phyloP scores from a whole-genome alignment of 1,139 yeast species.

The Entelexis paramagnoliae region DNA sequence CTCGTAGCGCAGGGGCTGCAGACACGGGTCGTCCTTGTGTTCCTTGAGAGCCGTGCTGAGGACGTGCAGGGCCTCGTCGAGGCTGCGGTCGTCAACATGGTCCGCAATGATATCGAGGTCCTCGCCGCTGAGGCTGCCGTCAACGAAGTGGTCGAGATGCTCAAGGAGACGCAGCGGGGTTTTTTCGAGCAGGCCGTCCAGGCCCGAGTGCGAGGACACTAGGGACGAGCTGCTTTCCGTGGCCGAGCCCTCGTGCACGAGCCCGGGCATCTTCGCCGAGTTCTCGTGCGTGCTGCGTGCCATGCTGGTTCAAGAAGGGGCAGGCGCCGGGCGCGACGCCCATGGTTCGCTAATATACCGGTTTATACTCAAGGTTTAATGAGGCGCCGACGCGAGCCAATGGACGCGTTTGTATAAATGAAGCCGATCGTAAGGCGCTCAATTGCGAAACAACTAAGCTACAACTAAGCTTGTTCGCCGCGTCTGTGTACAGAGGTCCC shows the following conservation, averaged over 20 bases:
- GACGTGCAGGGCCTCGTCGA: conserved; percentile 35
- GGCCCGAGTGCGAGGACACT: not conserved
- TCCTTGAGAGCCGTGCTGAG: conserved; percentile 34
- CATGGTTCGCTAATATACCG: not conserved
- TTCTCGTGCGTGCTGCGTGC: not conserved
- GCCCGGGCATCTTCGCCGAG: not conserved
- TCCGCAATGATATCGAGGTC: conserved; percentile 20
- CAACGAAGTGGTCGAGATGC: conserved; percentile 8
- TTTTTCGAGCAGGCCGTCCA: not conserved
- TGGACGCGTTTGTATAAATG: not conserved
- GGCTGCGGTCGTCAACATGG: conserved; percentile 18
- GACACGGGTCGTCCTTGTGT: conserved; percentile 42
- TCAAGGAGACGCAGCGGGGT: not conserved
- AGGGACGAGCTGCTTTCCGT: not conserved
- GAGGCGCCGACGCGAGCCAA: not conserved
- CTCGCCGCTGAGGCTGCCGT: conserved; percentile 14
- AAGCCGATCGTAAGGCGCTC: too few species aligned
- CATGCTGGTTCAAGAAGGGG: too few species aligned
- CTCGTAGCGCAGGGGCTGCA: conserved; percentile 29
- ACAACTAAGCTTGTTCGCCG: too few species aligned
- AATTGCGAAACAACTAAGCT: too few species aligned
- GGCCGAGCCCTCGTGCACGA: not conserved
- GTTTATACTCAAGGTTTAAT: not conserved
- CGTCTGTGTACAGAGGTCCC: too few species aligned
- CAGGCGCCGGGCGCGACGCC: too few species aligned